Evolutionary conservation across 495 filamentous ascomycete genomes (phyloP).

Genomic region (Penicillium odoratum): DNA sequence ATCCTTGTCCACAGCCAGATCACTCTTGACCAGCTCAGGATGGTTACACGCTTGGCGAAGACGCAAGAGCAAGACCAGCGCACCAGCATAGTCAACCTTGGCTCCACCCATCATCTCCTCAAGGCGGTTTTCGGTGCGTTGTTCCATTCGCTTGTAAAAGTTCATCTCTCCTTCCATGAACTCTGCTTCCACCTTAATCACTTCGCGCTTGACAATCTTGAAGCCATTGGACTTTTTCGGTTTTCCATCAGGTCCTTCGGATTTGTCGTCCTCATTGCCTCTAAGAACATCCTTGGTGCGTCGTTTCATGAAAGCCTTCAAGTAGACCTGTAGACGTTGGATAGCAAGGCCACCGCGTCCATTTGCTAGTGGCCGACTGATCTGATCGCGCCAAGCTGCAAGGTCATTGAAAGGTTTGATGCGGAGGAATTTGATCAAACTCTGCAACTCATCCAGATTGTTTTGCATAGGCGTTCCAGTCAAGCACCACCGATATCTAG

Average conservation of each 20-base stretch:
- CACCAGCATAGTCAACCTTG: conserved; percentile 76
- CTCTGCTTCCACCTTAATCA: conserved; percentile 74
- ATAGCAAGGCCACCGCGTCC: conserved; percentile 88
- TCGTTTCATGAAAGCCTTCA: conserved; percentile 96
- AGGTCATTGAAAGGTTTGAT: conserved; percentile 88
- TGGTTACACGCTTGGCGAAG: conserved; percentile 94
- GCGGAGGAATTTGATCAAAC: conserved; percentile 86
- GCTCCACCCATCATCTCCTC: conserved; percentile 80
- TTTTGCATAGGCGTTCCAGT: conserved; percentile 98
- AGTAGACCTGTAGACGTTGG: conserved; percentile 72
- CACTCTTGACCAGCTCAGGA: conserved; percentile 78
- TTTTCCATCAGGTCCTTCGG: conserved; percentile 52
- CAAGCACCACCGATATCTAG: conserved; percentile 91
- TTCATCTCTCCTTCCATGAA: conserved; percentile 77
- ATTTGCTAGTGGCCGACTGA: conserved; percentile 80
- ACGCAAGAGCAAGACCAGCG: conserved; percentile 83
- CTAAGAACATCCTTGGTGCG: conserved; percentile 94
- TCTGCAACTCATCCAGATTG: conserved; percentile 95
- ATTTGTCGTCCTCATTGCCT: conserved; percentile 71
- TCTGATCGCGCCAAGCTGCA: conserved; percentile 81
- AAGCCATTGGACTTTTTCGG: conserved; percentile 63
- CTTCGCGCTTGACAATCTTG: conserved; percentile 82
- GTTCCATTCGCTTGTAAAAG: conserved; percentile 83
- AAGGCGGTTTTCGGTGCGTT: conserved; percentile 79
- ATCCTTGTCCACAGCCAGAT: conserved; percentile 83